These are phyloP conservation scores for Tubosaeta sp. DNA, from an alignment of 768 basidiomycete species.

Conservation along the genomic window DNA sequence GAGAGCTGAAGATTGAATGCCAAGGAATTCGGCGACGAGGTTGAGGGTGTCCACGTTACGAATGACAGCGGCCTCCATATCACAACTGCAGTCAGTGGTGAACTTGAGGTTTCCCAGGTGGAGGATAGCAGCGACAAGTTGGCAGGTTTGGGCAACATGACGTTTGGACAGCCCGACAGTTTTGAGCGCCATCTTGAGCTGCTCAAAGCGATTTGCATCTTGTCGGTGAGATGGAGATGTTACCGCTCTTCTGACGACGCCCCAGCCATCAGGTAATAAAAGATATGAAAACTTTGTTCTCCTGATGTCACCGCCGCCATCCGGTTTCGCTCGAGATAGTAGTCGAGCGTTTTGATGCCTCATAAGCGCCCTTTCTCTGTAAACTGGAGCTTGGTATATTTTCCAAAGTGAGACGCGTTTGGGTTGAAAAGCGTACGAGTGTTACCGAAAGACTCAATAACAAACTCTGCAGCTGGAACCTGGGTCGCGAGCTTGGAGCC, in stretches of 20 bases:
- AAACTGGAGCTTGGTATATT: constrained; percentile 98
- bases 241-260: constrained; percentile 84
- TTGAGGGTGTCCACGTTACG: background rate
- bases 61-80: background rate
- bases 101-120: constrained; percentile 26
- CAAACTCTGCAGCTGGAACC: constrained; percentile 91
- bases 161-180: constrained; percentile 46
- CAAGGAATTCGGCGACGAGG: background rate
- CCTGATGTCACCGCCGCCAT: constrained; percentile 86
- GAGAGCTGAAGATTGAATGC: background rate
- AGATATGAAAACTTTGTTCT: constrained; percentile 96
- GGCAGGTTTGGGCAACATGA: background rate
- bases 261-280: constrained; percentile 94
- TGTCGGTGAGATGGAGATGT: constrained; percentile 80
- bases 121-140: background rate
- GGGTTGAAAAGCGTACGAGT: constrained; percentile 89
- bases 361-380: constrained; percentile 83
- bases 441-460: constrained; percentile 92
- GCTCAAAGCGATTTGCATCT: constrained; percentile 47
- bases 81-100: constrained; percentile 49
- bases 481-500: constrained; percentile 83
- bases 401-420: constrained; percentile 95
- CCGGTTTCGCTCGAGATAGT: constrained; percentile 89
- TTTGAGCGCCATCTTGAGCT: background rate
- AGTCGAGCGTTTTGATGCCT: constrained; percentile 93